Percentiles rank a stretch among this genome's conserved stretches.
Evolutionary conservation across 116 monocot species (phyloP).

Genomic region (Phalaenopsis hybrid): DNA sequence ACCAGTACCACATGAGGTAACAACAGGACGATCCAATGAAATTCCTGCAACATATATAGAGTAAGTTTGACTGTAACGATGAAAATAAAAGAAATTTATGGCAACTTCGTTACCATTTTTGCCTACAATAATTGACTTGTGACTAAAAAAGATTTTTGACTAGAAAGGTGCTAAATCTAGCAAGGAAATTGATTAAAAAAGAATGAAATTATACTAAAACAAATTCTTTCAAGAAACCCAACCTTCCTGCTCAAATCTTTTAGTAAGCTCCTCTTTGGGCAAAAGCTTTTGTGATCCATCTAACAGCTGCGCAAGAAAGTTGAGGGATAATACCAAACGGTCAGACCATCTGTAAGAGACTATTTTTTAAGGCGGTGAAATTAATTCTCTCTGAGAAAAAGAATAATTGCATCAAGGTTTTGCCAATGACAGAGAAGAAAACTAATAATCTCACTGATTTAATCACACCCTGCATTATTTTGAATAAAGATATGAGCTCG

Average conservation of each 20-base stretch:
- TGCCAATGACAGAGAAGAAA: not conserved
- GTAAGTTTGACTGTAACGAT: not conserved
- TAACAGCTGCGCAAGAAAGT: constrained; percentile 42
- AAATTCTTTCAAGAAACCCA: constrained; percentile 2
- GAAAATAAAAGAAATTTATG: not conserved
- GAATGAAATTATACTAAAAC: not conserved
- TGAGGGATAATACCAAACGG: not conserved
- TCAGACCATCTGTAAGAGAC: no score
- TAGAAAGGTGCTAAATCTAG: no score
- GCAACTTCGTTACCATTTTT: not conserved
- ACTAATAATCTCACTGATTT: no score
- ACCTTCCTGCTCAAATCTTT: constrained; percentile 73
- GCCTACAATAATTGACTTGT: not conserved
- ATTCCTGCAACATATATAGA: constrained; percentile 37
- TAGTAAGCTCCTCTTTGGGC: constrained; percentile 46
- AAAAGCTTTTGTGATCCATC: constrained; percentile 63
- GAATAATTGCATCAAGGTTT: not conserved
- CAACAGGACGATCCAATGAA: constrained; percentile 53
- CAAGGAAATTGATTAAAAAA: no score
- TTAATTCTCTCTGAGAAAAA: not conserved
- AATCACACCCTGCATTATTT: no score
- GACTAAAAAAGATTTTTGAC: not conserved
- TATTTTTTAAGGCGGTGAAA: not conserved
- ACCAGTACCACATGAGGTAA: constrained; percentile 82
- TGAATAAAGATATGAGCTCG: no score